Conservation (phyloP, 495 filamentous ascomycete species). For the Penicillium coffeae region DNA sequence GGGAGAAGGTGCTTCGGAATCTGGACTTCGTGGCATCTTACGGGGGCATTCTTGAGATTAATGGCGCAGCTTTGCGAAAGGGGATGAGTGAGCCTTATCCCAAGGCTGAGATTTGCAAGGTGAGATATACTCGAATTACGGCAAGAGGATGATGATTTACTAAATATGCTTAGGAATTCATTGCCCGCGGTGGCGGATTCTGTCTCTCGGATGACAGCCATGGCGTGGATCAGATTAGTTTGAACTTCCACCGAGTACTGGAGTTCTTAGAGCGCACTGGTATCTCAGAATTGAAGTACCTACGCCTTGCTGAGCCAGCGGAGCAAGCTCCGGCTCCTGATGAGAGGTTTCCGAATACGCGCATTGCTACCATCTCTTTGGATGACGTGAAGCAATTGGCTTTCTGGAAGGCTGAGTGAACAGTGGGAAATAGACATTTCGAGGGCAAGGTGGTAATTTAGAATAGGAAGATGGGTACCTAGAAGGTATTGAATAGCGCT, state of each 20-base stretch:
- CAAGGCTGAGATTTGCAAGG: constrained; percentile 70
- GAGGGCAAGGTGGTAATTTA: too few relatives aligned
- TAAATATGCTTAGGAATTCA: constrained; percentile 46
- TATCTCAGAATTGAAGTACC: constrained; percentile 41
- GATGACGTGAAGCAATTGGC: constrained; percentile 22
- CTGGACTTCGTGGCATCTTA: constrained; percentile 64
- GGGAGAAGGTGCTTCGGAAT: constrained; percentile 71
- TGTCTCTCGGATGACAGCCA: constrained; percentile 92
- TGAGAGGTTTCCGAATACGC: constrained; percentile 39
- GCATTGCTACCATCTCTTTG: constrained; percentile 22
- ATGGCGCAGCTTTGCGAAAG: constrained; percentile 81
- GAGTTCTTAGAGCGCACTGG: constrained; percentile 51
- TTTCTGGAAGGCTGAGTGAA: constrained; percentile 15
- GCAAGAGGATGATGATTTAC: constrained; percentile 6
- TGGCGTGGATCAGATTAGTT: constrained; percentile 71
- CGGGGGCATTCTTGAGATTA: constrained; percentile 83
- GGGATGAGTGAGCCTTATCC: constrained; percentile 91
- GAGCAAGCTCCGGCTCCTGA: constrained; percentile 24
- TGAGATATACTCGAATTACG: constrained; percentile 27
- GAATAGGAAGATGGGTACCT: too few relatives aligned
- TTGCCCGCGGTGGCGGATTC: constrained; percentile 68
- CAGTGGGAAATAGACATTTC: too few relatives aligned
- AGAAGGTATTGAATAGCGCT: too few relatives aligned
- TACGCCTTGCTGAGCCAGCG: constrained; percentile 29
- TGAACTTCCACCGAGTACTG: constrained; percentile 60